phyloP scores from a whole-genome alignment of 768 basidiomycete species.

The Phaeolepiota aurea region DNA sequence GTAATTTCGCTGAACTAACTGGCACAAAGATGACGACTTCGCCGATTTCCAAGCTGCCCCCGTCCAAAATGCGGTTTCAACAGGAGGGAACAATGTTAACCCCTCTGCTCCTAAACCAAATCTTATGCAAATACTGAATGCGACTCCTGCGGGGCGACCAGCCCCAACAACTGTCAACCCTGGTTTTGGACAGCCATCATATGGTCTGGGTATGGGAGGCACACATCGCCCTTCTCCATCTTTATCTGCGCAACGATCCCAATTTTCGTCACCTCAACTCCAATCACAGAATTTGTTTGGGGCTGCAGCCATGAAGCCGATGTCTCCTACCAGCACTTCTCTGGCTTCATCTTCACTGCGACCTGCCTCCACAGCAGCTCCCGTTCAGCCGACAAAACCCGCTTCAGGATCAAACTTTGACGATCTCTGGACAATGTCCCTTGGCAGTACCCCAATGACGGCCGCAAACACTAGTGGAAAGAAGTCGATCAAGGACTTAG shows the following conservation, averaged over 20 bases:
- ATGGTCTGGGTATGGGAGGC: conserved; percentile 16
- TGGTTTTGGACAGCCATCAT: conserved; percentile 7
- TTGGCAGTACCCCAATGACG: conserved; percentile 43
- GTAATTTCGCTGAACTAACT: conserved; percentile 1
- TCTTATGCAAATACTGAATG: conserved; percentile 42
- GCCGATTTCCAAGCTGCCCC: conserved; percentile 80
- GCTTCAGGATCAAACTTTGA: conserved; percentile 57
- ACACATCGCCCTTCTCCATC: conserved; percentile 30
- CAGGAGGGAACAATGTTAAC: conserved; percentile 30
- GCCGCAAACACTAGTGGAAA: conserved; percentile 20
- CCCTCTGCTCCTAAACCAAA: conserved; percentile 23
- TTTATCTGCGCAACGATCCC: conserved; percentile 20
- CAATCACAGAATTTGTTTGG: conserved; percentile 22
- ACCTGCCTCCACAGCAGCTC: conserved; percentile 19
- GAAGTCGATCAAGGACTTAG: conserved; percentile 85
- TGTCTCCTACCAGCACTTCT: conserved; percentile 11
- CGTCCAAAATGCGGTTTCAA: conserved; percentile 17
- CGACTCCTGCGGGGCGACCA: conserved; percentile 21
- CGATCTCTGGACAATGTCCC: conserved; percentile 81
- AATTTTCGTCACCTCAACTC: conserved; percentile 18
- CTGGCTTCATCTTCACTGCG: conserved; percentile 4
- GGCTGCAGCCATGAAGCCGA: conserved; percentile 23
- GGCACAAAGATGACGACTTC: conserved; percentile 67
- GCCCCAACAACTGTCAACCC: conserved; percentile 20
- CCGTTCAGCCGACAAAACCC: conserved; percentile 24